phyloP scores from a whole-genome alignment of 352 stramenopile species.

The Globisporangium uncinulatum region DNA sequence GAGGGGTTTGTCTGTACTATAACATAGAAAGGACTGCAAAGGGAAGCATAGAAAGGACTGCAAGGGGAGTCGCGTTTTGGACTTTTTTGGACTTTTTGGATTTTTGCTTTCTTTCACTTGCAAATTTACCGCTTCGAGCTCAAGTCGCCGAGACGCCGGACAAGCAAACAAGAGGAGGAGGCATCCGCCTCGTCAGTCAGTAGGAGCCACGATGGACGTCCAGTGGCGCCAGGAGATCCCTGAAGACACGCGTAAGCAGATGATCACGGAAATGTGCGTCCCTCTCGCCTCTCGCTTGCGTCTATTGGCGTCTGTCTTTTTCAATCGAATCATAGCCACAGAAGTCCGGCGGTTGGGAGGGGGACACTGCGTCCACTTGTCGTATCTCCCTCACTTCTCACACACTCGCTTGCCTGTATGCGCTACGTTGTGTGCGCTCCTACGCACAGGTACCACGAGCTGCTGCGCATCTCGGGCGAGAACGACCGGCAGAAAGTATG shows the following conservation, averaged over 20 bases:
- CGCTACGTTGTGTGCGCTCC: background rate
- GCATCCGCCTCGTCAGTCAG: background rate
- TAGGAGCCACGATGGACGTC: conserved; percentile 27
- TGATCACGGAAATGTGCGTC: conserved; percentile 85
- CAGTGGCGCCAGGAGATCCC: conserved; percentile 77
- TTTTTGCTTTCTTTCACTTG: conserved; percentile 9
- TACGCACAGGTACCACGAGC: conserved; percentile 66
- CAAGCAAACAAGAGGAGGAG: background rate
- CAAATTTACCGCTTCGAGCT: conserved; percentile 7
- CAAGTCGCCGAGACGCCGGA: background rate
- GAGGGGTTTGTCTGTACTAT: too few relatives aligned
- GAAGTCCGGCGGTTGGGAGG: too few relatives aligned
- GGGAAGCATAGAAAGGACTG: too few relatives aligned
- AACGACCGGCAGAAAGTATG: conserved; percentile 84
- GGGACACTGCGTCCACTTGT: too few relatives aligned
- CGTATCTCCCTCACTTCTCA: background rate
- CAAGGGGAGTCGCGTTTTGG: too few relatives aligned
- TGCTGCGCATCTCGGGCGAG: conserved; percentile 76
- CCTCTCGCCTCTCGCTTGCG: background rate
- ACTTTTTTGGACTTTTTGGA: too few relatives aligned
- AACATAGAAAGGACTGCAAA: too few relatives aligned
- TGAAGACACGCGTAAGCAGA: conserved; percentile 79
- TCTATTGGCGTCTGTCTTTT: background rate
- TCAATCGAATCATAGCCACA: background rate
- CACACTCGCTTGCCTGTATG: background rate